Conservation (phyloP, 192 early-diverging fungal species). For the Rhizoclosmatium sp. region DNA sequence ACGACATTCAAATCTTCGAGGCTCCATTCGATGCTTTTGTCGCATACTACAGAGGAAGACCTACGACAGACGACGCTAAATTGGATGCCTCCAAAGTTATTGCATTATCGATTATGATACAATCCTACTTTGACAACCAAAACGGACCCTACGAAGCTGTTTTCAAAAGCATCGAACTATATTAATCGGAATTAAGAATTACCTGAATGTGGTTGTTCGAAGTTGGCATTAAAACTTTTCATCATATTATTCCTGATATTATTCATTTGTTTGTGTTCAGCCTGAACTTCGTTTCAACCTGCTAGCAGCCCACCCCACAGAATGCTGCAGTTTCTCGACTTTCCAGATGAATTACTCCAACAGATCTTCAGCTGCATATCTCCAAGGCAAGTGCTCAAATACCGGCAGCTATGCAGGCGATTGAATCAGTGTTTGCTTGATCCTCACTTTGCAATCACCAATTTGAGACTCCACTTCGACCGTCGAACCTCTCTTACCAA, state of each 20-base stretch:
- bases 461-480: background rate
- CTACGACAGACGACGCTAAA: background rate
- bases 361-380: background rate
- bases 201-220: too few relatives aligned
- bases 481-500: background rate
- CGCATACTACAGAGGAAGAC: slow-evolving; percentile 34
- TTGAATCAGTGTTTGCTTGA: background rate
- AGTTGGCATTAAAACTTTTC: too few relatives aligned
- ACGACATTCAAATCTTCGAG: background rate
- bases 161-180: slow-evolving; percentile 8
- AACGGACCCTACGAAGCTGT: slow-evolving; percentile 18
- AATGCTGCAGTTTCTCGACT: too few relatives aligned
- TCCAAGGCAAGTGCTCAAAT: background rate
- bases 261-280: too few relatives aligned
- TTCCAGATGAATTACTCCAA: background rate
- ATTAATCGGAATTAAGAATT: background rate
- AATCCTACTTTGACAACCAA: slow-evolving; percentile 38
- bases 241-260: too few relatives aligned
- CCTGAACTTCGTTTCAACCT: too few relatives aligned
- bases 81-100: slow-evolving; percentile 14
- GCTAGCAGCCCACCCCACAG: too few relatives aligned
- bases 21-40: slow-evolving; percentile 11
- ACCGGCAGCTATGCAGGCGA: background rate
- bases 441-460: background rate
- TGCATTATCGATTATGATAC: slow-evolving; percentile 29